Evolutionary conservation across 2,329 filamentous ascomycete species (phyloP).

Genomic region (Moelleriella libera): DNA sequence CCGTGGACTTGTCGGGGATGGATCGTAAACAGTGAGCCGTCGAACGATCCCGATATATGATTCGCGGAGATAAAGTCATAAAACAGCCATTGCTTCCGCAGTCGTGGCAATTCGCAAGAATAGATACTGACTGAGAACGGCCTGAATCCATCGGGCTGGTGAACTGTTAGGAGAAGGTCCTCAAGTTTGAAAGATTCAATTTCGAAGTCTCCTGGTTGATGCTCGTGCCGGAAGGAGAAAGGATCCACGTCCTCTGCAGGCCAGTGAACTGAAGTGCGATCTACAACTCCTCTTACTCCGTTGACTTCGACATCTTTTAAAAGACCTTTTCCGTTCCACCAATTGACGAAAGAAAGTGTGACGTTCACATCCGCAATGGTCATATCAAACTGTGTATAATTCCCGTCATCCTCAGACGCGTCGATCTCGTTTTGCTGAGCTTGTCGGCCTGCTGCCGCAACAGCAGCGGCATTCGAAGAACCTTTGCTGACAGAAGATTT

Average conservation of each 20-base stretch:
- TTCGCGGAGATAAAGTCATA: slow-evolving; percentile 94
- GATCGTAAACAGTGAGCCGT: slow-evolving; percentile 93
- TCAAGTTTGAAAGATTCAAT: slow-evolving; percentile 95
- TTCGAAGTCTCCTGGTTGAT: slow-evolving; percentile 88
- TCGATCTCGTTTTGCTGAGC: slow-evolving; percentile 17
- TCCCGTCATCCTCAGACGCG: slow-evolving; percentile 61
- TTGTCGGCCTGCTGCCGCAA: slow-evolving; percentile 59
- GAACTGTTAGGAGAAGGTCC: slow-evolving; percentile 79
- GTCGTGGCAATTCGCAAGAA: slow-evolving; percentile 81
- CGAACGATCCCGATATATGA: slow-evolving; percentile 90
- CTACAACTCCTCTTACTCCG: slow-evolving; percentile 82
- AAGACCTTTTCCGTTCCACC: slow-evolving; percentile 94
- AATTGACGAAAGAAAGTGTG: slow-evolving; percentile 92
- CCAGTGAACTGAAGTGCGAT: slow-evolving; percentile 73
- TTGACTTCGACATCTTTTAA: slow-evolving; percentile 88
- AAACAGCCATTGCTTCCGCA: slow-evolving; percentile 93
- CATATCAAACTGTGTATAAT: slow-evolving; percentile 95
- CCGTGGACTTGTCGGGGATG: slow-evolving; percentile 86
- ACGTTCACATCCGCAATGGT: slow-evolving; percentile 94
- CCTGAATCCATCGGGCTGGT: slow-evolving; percentile 83
- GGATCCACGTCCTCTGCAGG: slow-evolving; percentile 54
- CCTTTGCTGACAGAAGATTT: slow-evolving; percentile 82
- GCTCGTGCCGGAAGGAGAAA: slow-evolving; percentile 73
- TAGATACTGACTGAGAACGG: slow-evolving; percentile 93
- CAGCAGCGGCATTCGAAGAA: slow-evolving; percentile 75